A percentile compares a stretch with the other conserved stretches of the same genome.
phyloP scores from a whole-genome alignment of 2,329 filamentous ascomycete genomes.

The Pseudonectria foliicola region DNA sequence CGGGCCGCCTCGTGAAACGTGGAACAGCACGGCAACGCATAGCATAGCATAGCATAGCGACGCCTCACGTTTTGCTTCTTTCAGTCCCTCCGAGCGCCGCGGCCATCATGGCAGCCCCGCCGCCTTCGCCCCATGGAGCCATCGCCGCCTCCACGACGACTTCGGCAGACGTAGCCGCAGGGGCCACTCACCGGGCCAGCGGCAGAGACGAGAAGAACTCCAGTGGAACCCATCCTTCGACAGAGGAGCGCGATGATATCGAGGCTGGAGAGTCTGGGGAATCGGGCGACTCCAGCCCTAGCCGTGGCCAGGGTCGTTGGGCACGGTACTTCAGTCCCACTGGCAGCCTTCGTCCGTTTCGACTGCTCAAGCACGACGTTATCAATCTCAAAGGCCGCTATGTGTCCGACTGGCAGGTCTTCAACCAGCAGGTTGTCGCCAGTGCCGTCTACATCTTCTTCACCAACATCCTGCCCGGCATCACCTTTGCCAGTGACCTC shows the following conservation, averaged over 20 bases:
- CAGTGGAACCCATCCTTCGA: too few species aligned
- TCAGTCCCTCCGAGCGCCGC: too few species aligned
- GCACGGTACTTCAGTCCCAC: conserved; percentile 25
- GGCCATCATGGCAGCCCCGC: too few species aligned
- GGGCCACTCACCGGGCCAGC: background rate
- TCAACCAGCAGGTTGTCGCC: conserved; percentile 58
- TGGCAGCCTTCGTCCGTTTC: conserved; percentile 43
- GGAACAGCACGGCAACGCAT: too few species aligned
- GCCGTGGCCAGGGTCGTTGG: background rate
- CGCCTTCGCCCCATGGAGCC: too few species aligned
- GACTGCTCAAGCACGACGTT: conserved; percentile 44
- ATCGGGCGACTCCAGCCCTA: background rate
- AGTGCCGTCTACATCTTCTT: conserved; percentile 62
- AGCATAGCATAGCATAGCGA: too few species aligned
- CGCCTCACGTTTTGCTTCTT: too few species aligned
- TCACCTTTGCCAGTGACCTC: conserved; percentile 60
- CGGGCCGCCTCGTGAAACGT: too few species aligned
- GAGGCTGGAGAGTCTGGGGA: background rate
- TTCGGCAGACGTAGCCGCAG: too few species aligned
- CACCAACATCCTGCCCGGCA: conserved; percentile 58
- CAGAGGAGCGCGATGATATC: background rate
- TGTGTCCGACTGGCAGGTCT: conserved; percentile 47
- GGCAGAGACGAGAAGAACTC: background rate
- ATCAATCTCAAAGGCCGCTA: conserved; percentile 39
- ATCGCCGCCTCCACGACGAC: too few species aligned